Percentiles rank a stretch among this genome's conserved stretches.
phyloP scores from a whole-genome alignment of 768 basidiomycete species.

The Calvatia gigantea region DNA sequence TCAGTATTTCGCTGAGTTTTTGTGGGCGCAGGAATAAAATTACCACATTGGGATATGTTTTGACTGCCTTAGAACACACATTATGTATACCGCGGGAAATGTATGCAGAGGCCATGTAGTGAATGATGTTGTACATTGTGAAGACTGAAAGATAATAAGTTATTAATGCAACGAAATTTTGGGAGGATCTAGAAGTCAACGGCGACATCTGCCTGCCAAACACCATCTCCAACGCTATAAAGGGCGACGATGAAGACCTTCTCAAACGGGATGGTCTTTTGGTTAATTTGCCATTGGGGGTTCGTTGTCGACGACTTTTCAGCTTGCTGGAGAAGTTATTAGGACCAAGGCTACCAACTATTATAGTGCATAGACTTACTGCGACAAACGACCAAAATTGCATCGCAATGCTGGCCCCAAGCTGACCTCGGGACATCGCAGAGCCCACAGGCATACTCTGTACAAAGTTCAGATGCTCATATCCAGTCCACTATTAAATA shows the following conservation, averaged over 20 bases:
- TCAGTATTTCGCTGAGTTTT: too few relatives aligned
- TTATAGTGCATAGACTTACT: neutral
- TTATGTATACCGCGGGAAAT: too few relatives aligned
- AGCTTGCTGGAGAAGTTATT: conserved; percentile 8
- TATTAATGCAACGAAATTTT: too few relatives aligned
- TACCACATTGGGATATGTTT: too few relatives aligned
- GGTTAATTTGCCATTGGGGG: conserved; percentile 31
- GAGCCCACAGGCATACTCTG: conserved; percentile 6
- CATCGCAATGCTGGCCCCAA: conserved; percentile 33
- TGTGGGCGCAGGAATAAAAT: too few relatives aligned
- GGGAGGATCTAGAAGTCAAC: conserved; percentile 25
- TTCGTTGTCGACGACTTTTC: conserved; percentile 19
- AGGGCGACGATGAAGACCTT: conserved; percentile 40
- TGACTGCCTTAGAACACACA: too few relatives aligned
- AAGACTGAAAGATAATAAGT: too few relatives aligned
- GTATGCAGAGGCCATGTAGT: too few relatives aligned
- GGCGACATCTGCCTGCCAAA: conserved; percentile 51
- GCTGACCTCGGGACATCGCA: conserved; percentile 39
- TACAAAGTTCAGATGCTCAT: conserved; percentile 11
- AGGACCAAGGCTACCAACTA: neutral
- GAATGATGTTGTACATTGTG: too few relatives aligned
- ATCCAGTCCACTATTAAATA: conserved; percentile 14
- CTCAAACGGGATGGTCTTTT: conserved; percentile 35
- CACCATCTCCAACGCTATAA: conserved; percentile 37
- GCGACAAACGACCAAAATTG: neutral